Base-by-base conservation (phyloP, 345 rosid species). In the Jatropha curcas region DNA sequence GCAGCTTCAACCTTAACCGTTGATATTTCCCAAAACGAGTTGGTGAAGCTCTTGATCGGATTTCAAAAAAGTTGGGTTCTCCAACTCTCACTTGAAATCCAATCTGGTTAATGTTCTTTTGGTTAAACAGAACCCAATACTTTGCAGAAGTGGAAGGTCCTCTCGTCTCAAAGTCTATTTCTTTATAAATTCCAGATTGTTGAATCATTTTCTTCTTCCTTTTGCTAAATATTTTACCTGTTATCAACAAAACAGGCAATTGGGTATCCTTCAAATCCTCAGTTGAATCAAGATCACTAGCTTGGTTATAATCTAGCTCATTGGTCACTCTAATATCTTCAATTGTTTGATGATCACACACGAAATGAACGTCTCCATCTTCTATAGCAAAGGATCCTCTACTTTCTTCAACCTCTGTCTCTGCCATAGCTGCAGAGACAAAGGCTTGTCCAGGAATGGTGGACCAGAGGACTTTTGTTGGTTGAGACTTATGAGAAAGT, bases 401-500 rank as follows among this genome's bases (percentile, higher is more conserved):
- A 81, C 91, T 87, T 75, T 89, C 94, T 69, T 89, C 84, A 50
- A 89, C 87, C 81, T 86, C 86, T 9, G 92, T 86, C 35, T 84
- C 86, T 2, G 79, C 85, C 81, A 76, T 4, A 24, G 90, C 91
- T 4, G 91, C 90, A 12, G 89, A 87, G 71, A 89, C 83, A 65
- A 89, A 89, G 55, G 89, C 82, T 31, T 67, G 79, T 19, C 94
- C 89, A 0, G 90, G 87, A 51, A 83, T 48, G 71, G 87, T 83
- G n/a, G 90, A 84, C 94, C 94, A 89, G 6, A 89, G 22, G 60
- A 76, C n/a, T 53, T 53, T 86, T 22, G 77, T n/a, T 24, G 89
- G 91, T 10, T 82, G 58, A 20, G 88, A 82, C 12, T 65, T 66
- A 46, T 83, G 89, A 17, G 74, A 79, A 56, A 89, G 60, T 20